Evolutionary conservation across 441 rosid genomes (phyloP).

Genomic region (Mallotus japonicus): DNA sequence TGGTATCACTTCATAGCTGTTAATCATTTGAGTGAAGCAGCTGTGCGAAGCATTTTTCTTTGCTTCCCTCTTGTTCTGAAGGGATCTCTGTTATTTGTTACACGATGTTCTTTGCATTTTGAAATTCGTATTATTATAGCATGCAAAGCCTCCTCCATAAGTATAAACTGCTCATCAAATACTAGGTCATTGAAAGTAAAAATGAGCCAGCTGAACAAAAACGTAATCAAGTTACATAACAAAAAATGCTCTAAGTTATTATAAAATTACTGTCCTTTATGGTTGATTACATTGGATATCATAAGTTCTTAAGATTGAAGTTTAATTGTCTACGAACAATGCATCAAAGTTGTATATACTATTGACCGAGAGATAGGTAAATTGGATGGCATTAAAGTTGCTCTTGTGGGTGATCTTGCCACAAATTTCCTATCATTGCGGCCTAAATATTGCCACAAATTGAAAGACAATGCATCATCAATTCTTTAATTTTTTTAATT

Average conservation of each 20-base stretch:
- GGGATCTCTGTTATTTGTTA: neutral
- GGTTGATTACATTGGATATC: neutral
- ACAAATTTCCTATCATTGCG: neutral
- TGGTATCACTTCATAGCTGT: neutral
- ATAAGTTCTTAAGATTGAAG: neutral
- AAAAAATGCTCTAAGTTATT: neutral
- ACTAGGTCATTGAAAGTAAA: neutral
- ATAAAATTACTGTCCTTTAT: neutral
- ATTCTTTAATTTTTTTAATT: neutral
- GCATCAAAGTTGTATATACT: slow-evolving; percentile 78
- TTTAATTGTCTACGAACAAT: neutral
- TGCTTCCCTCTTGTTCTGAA: neutral
- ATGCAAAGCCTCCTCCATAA: neutral
- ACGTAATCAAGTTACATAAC: too few relatives aligned
- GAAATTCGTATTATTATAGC: neutral
- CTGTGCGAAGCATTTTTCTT: neutral
- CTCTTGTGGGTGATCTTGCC: slow-evolving; percentile 96
- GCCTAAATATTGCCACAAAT: neutral
- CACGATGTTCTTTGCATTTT: neutral
- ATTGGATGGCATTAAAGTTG: slow-evolving; percentile 83
- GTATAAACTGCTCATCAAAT: too few relatives aligned
- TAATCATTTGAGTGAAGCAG: neutral
- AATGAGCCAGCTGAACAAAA: neutral
- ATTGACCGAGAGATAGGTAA: slow-evolving; percentile 87
- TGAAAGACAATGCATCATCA: neutral